These are phyloP conservation scores for Butyriboletus appendiculatus DNA, from an alignment of 1,284 basidiomycete species.

Conservation along the genomic window DNA sequence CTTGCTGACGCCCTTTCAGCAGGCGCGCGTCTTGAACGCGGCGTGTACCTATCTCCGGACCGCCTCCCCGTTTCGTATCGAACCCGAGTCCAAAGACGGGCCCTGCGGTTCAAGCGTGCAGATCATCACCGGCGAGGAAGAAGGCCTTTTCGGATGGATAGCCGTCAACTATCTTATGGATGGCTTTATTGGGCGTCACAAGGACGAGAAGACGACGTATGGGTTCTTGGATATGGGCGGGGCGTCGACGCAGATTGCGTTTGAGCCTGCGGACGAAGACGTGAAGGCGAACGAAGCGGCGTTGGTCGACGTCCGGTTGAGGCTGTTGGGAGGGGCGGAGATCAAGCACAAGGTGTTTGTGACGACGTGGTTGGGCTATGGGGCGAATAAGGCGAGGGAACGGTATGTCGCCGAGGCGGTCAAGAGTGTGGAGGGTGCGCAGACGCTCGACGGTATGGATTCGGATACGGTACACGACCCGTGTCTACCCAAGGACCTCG, in stretches of 20 bases:
- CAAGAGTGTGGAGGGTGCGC: conserved; percentile 49
- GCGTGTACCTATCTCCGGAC: conserved; percentile 78
- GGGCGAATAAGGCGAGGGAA: conserved; percentile 94
- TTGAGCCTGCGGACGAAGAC: conserved; percentile 72
- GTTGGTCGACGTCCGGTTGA: conserved; percentile 80
- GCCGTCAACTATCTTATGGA: conserved; percentile 99
- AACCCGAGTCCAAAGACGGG: conserved; percentile 59
- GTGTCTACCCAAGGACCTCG: conserved; percentile 83
- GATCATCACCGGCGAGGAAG: conserved; percentile 97
- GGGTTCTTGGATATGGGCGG: conserved; percentile 99
- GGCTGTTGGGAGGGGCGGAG: conserved; percentile 83
- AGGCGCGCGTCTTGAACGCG: conserved; percentile 70
- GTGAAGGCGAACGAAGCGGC: conserved; percentile 45
- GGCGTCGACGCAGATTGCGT: conserved; percentile 97
- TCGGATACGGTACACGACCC: conserved; percentile 73
- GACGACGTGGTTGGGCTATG: conserved; percentile 98
- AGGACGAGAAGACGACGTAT: conserved; percentile 75
- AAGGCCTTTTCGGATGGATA: conserved; percentile 98
- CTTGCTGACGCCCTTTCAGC: conserved; percentile 69
- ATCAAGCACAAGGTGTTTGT: conserved; percentile 95
- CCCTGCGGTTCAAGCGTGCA: conserved; percentile 90
- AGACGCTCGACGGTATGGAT: conserved; percentile 16
- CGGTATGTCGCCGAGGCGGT: conserved; percentile 81
- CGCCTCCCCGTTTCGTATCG: conserved; percentile 78
- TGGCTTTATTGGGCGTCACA: conserved; percentile 74